Base-by-base conservation (phyloP, 2,329 filamentous ascomycete genomes). In the Phyllachora maydis region DNA sequence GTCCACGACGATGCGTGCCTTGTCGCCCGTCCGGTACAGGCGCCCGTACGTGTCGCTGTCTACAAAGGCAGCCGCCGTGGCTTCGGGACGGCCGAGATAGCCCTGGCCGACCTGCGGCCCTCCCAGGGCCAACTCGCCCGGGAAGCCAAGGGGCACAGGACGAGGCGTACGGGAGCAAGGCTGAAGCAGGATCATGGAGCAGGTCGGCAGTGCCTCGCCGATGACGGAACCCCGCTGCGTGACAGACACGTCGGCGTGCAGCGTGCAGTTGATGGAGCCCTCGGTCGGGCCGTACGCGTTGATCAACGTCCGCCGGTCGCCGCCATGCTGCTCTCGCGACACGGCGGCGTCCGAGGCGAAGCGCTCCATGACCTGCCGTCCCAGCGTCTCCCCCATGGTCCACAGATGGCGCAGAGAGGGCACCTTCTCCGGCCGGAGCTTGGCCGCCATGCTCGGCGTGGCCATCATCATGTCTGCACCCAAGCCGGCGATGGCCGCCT, bases 401-500 rank as follows among this genome's bases (percentile, higher is more conserved):
- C 40, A 42, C 4, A 47, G 33, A 13, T 35, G 39, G 11, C 34
- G 28, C 8, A 46, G 32, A 2, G 33, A 38, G 4, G 33, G 34
- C 4, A 39, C 42, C 21, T 39, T 34, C 8, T 22, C 20, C 6
- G 20, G 20, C 20, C 20, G 8, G 7, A 49, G 27, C 6, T 48
- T 30, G 8, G 38, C 35, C 9, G 45, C 47, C 12, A 50, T 36
- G 24, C 46, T 50, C 4, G 46, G 45, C 0, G 46, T 49, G 8
- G 20, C 20, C 20, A 22, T 22, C 20, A 22, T 22, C 8, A 22
- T 22, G 13, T 6, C 15, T 4, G 20, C 20, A 4, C 11, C 6
- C 11, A 45, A 38, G 32, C 46, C 47, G 34, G 44, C 47, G 7
- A 49, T 37, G 8, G 43, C 46, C 5, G 45, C 47, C 22, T 41